Evolutionary conservation across 108 stramenopile genomes (phyloP), one percentile per base, ranked within the genome.

Genomic region (Discostella stelligeroides): DNA sequence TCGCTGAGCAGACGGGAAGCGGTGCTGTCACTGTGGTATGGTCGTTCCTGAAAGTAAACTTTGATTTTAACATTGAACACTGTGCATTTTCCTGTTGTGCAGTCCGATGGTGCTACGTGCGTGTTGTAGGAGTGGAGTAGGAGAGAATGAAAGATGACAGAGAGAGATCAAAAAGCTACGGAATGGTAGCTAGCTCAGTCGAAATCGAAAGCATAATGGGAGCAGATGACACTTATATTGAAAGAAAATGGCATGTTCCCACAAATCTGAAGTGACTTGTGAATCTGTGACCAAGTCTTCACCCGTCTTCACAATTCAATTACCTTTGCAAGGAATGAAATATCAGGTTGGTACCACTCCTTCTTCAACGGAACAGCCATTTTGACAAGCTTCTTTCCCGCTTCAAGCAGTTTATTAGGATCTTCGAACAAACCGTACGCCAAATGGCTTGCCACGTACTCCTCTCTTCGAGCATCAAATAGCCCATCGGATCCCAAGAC

Each of bases 1-100:
- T 85, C 81, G 84, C 84, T 81, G 84, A 85, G 84, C 84, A 81
- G 80, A 85, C 77, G 84, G 84, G 84, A 85, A 81, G 84, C 81
- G 84, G 84, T 82, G 81, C 81, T 85, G 81, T 85, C 84, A 85
- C 78, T 74, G 73, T 85, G 66, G 84, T 85, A 70, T 85, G 84
- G 78, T 80, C 81, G 81, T 83, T 83, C 82, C 82, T 79, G 77
- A n/a, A n/a, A n/a, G n/a, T n/a, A n/a, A n/a, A n/a, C n/a, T n/a
- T n/a, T n/a, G n/a, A n/a, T n/a, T n/a, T n/a, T n/a, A n/a, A n/a
- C n/a, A n/a, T n/a, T n/a, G n/a, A n/a, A n/a, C n/a, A n/a, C n/a
- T n/a, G n/a, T n/a, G n/a, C n/a, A n/a, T n/a, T n/a, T n/a, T n/a
- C n/a, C n/a, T n/a, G n/a, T n/a, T n/a, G n/a, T n/a, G n/a, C n/a